phyloP scores from a whole-genome alignment of 2,329 filamentous ascomycete genomes.

The Claviceps paspali region DNA sequence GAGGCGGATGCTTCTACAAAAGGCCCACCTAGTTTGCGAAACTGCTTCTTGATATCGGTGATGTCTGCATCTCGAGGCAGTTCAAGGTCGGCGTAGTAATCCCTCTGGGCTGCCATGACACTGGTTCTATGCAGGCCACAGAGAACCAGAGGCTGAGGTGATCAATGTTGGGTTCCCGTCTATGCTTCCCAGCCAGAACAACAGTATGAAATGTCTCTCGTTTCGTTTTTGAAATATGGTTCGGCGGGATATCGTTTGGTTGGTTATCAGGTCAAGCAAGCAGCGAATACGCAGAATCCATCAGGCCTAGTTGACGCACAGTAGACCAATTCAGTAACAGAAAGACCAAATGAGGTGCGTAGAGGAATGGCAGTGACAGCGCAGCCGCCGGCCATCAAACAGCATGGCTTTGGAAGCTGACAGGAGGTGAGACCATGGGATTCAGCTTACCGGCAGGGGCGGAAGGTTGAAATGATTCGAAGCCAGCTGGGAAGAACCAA shows the following conservation, averaged over 20 bases:
- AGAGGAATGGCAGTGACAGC: too few species aligned
- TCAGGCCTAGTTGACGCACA: too few species aligned
- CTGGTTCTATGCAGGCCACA: not conserved
- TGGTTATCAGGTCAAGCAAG: not conserved
- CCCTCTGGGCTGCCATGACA: constrained; percentile 34
- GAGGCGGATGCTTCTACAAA: too few species aligned
- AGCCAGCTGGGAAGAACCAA: not conserved
- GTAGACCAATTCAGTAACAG: too few species aligned
- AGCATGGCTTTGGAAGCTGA: too few species aligned
- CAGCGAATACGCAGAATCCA: too few species aligned
- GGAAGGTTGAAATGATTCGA: not conserved
- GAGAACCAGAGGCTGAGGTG: not conserved
- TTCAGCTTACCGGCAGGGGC: not conserved
- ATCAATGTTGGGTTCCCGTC: not conserved
- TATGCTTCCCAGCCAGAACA: constrained; percentile 7
- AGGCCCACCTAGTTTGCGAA: constrained; percentile 58
- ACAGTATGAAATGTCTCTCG: constrained; percentile 1
- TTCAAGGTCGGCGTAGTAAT: constrained; percentile 79
- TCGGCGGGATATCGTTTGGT: not conserved
- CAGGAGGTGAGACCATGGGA: not conserved
- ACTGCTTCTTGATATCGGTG: constrained; percentile 73
- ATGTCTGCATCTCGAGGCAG: constrained; percentile 50
- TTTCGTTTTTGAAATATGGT: not conserved
- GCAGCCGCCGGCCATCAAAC: too few species aligned
- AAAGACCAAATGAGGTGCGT: too few species aligned